These are phyloP conservation scores for Biscogniauxia marginata DNA, from an alignment of 2,329 filamentous ascomycete species.

Conservation along the genomic window DNA sequence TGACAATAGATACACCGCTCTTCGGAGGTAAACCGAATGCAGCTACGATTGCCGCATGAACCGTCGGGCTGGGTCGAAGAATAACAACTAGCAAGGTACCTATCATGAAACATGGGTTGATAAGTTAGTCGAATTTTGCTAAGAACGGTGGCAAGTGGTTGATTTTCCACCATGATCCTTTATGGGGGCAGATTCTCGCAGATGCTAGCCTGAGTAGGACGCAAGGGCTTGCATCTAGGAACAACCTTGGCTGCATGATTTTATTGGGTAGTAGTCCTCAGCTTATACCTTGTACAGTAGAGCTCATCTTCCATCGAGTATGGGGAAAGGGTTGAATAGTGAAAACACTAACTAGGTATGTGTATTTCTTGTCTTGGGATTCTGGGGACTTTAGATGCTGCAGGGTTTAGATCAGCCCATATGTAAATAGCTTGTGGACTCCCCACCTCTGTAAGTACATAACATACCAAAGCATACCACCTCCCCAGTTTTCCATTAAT, in stretches of 20 bases:
- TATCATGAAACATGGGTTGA: background rate
- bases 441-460: background rate
- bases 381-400: background rate
- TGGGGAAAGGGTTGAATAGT: background rate
- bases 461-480: background rate
- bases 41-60: background rate
- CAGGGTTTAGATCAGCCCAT: background rate
- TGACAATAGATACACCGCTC: background rate
- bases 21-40: background rate
- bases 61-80: background rate
- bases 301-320: background rate
- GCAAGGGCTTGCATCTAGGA: background rate
- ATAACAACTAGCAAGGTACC: background rate
- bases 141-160: background rate
- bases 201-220: background rate
- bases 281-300: background rate
- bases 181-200: background rate
- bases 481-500: background rate
- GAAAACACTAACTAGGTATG: background rate
- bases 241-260: background rate
- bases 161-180: too few species aligned
- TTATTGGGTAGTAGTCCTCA: background rate
- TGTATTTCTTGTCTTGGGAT: background rate
- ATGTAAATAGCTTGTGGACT: background rate
- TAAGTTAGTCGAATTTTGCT: background rate